phyloP scores from a whole-genome alignment of 2,329 filamentous ascomycete genomes.

The Emergomyces pasteurianus region DNA sequence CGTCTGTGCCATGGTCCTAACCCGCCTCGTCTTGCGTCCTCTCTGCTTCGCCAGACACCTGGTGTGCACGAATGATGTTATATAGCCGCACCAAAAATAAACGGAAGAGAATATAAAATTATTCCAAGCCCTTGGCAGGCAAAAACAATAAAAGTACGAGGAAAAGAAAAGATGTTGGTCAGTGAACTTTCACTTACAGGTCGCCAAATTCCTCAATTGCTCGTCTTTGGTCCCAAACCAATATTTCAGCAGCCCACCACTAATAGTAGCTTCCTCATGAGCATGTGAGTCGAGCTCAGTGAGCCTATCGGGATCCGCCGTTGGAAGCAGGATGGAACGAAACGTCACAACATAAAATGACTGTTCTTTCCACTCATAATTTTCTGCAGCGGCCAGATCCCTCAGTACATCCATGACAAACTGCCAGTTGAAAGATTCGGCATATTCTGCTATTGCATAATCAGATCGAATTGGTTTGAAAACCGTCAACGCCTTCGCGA shows the following conservation, averaged over 20 bases:
- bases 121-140: not conserved
- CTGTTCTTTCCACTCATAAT: constrained; percentile 46
- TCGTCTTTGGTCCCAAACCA: constrained; percentile 72
- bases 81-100: not conserved
- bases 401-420: constrained; percentile 48
- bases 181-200: constrained; percentile 41
- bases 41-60: constrained; percentile 53
- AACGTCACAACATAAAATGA: constrained; percentile 80
- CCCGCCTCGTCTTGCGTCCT: constrained; percentile 51
- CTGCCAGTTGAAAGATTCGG: constrained; percentile 66
- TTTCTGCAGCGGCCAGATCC: constrained; percentile 37
- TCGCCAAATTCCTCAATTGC: constrained; percentile 67
- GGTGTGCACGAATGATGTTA: constrained; percentile 28
- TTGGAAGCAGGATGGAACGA: constrained; percentile 57
- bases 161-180: not conserved
- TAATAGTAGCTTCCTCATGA: constrained; percentile 66
- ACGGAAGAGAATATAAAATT: not conserved
- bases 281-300: constrained; percentile 64
- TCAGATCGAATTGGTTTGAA: constrained; percentile 52
- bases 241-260: constrained; percentile 81
- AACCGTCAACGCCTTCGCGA: constrained; percentile 58
- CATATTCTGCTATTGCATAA: constrained; percentile 67
- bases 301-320: constrained; percentile 55
- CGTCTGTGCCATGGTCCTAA: constrained; percentile 45
- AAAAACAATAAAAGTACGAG: constrained; percentile 2